phyloP scores from a whole-genome alignment of 1,284 basidiomycete genomes.

The Stereum hirsutum region DNA sequence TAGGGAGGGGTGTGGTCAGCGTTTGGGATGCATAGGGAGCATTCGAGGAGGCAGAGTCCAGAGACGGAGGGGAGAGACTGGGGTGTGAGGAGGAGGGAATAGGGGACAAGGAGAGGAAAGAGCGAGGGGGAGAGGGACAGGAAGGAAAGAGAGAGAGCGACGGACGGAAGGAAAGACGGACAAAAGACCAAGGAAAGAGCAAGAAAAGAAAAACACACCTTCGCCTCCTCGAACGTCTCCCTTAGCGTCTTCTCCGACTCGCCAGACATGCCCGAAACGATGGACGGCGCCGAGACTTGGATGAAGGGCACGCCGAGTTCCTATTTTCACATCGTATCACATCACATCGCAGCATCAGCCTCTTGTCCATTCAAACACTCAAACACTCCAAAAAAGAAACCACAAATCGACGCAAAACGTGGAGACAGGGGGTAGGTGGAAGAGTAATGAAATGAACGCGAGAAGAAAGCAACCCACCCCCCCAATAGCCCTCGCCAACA shows the following conservation, averaged over 20 bases:
- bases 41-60: too few species aligned
- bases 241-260: constrained; percentile 94
- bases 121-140: too few species aligned
- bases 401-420: too few species aligned
- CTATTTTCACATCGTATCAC: constrained; percentile 35
- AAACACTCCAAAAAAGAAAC: too few species aligned
- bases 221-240: constrained; percentile 95
- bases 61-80: too few species aligned
- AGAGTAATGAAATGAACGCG: neutral
- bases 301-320: constrained; percentile 92
- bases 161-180: constrained; percentile 37
- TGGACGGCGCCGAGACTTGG: constrained; percentile 86
- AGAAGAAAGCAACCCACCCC: constrained; percentile 46
- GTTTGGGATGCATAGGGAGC: too few species aligned
- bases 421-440: too few species aligned
- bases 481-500: constrained; percentile 88
- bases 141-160: constrained; percentile 86
- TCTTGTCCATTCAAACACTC: too few species aligned
- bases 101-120: too few species aligned
- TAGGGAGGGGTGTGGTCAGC: too few species aligned
- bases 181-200: neutral
- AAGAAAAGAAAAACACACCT: constrained; percentile 35
- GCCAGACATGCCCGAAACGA: constrained; percentile 96
- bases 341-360: constrained; percentile 5
- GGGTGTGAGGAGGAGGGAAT: too few species aligned